Evolutionary conservation across 1,284 basidiomycete genomes (phyloP).

Genomic region (Tylopilus orsonianus): DNA sequence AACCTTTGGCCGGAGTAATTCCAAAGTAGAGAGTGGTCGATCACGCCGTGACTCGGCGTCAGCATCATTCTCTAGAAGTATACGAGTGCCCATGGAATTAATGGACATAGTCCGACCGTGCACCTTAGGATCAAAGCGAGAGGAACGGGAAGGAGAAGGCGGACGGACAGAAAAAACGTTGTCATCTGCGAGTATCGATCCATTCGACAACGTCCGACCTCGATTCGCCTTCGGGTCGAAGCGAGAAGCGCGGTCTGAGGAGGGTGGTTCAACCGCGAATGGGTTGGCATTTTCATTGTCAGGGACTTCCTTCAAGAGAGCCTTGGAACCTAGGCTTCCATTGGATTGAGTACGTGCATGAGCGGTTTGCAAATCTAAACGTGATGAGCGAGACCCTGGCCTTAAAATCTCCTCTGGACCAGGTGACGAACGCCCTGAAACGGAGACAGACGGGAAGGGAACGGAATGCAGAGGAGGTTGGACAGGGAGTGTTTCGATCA

Average conservation of each 20-base stretch:
- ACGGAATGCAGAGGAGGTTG: conserved; percentile 49
- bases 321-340: conserved; percentile 47
- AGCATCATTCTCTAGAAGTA: conserved; percentile 58
- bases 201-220: conserved; percentile 40
- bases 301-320: conserved; percentile 37
- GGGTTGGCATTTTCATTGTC: conserved; percentile 26
- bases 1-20: conserved; percentile 76
- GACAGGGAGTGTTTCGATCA: conserved; percentile 45
- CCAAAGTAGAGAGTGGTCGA: conserved; percentile 66
- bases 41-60: conserved; percentile 46
- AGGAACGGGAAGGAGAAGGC: conserved; percentile 57
- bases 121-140: conserved; percentile 71
- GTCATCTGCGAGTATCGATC: conserved; percentile 45
- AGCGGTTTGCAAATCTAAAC: conserved; percentile 29
- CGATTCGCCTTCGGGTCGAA: conserved; percentile 41
- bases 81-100: conserved; percentile 62
- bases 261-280: conserved; percentile 32
- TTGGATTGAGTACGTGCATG: conserved; percentile 48
- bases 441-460: conserved; percentile 62
- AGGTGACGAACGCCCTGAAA: conserved; percentile 47
- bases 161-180: conserved; percentile 63
- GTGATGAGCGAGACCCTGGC: conserved; percentile 34
- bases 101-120: conserved; percentile 66
- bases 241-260: conserved; percentile 38
- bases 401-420: conserved; percentile 36